Evolutionary conservation across 441 rosid genomes (phyloP).

Genomic region (Populus trichocarpa): DNA sequence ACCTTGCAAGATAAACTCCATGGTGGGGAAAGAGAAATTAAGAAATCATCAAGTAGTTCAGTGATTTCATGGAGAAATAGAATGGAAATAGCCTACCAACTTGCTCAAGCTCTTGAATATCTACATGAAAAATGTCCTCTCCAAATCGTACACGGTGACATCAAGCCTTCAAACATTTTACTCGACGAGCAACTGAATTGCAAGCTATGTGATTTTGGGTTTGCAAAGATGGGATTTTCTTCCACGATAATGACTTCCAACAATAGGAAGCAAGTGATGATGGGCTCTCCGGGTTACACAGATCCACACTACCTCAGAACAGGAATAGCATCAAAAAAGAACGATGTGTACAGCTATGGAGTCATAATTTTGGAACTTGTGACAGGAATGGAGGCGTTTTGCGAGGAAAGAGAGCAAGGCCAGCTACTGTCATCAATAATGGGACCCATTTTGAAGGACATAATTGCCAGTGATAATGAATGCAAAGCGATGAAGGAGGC

Average conservation of each 20-base stretch:
- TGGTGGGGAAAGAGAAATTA: slow-evolving; percentile 3
- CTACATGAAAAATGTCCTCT: slow-evolving; percentile 66
- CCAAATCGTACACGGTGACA: slow-evolving; percentile 76
- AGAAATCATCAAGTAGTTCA: background rate
- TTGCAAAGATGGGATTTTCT: slow-evolving; percentile 79
- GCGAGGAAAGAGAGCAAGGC: slow-evolving; percentile 40
- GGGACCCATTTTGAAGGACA: slow-evolving; percentile 30
- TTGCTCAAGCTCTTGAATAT: slow-evolving; percentile 66
- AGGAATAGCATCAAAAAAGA: slow-evolving; percentile 76
- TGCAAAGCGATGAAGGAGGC: slow-evolving; percentile 21
- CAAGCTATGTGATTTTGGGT: slow-evolving; percentile 87
- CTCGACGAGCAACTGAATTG: slow-evolving; percentile 58
- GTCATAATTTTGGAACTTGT: slow-evolving; percentile 68
- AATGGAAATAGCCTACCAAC: slow-evolving; percentile 55
- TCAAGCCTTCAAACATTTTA: slow-evolving; percentile 72
- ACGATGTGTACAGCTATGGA: slow-evolving; percentile 75
- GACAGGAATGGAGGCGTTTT: slow-evolving; percentile 70
- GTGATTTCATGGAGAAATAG: slow-evolving; percentile 62
- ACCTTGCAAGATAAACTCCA: slow-evolving; percentile 67
- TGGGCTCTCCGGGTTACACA: slow-evolving; percentile 89
- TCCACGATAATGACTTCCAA: slow-evolving; percentile 37
- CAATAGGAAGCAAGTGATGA: slow-evolving; percentile 48
- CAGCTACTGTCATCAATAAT: slow-evolving; percentile 43
- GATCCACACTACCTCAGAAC: slow-evolving; percentile 81
- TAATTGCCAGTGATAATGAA: background rate